These are phyloP conservation scores for Cephalotrichum gorgonifer DNA, from an alignment of 2,329 filamentous ascomycete genomes.

Conservation along the genomic window DNA sequence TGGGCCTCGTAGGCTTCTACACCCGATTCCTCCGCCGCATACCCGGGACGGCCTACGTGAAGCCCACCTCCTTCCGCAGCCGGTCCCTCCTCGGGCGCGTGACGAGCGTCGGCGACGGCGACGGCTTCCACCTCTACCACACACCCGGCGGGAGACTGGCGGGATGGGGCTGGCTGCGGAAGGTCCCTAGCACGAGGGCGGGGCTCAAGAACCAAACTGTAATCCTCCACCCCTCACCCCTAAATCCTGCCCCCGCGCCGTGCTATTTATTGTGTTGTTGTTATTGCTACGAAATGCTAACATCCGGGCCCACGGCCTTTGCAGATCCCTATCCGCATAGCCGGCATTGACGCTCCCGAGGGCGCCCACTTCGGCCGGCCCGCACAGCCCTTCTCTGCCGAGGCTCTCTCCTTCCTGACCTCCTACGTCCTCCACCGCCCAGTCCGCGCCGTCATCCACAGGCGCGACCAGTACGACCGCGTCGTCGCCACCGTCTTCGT, in stretches of 20 bases:
- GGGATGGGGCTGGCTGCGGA: conserved; percentile 89
- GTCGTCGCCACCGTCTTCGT: conserved; percentile 80
- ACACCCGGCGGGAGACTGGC: conserved; percentile 80
- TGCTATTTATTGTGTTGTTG: not conserved
- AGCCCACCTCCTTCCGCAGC: conserved; percentile 61
- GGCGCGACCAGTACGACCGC: conserved; percentile 83
- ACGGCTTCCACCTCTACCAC: conserved; percentile 91
- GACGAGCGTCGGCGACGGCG: conserved; percentile 90
- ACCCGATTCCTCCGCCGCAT: conserved; percentile 75
- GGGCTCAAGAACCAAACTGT: conserved; percentile 71
- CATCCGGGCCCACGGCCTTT: not conserved
- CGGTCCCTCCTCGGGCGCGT: conserved; percentile 75
- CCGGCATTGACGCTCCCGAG: conserved; percentile 89
- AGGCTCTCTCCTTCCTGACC: conserved; percentile 75
- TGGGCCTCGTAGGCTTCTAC: conserved; percentile 44
- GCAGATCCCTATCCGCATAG: conserved; percentile 79
- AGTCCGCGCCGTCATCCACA: conserved; percentile 75
- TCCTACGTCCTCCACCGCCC: conserved; percentile 59
- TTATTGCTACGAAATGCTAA: not conserved
- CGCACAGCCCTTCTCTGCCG: conserved; percentile 71
- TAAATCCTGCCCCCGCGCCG: conserved; percentile 17
- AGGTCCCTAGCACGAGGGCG: conserved; percentile 57
- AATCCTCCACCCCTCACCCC: conserved; percentile 17
- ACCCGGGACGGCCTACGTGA: conserved; percentile 65
- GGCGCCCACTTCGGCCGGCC: conserved; percentile 83